A percentile compares a stretch with the other conserved stretches of the same genome.
Conservation (phyloP, 345 rosid genomes). For the Acer yangbiense region DNA sequence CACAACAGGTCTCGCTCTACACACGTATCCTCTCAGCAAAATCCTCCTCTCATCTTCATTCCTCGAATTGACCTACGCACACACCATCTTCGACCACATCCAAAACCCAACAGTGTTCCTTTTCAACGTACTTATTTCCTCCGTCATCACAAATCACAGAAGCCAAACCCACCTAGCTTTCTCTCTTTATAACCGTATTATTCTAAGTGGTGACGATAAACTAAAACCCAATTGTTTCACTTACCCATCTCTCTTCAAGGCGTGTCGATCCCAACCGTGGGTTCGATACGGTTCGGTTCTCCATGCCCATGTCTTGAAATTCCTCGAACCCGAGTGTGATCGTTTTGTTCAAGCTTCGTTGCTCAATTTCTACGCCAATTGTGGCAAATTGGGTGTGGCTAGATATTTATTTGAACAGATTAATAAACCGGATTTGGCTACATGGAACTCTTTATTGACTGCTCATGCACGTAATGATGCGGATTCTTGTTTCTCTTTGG, state of each 20-base stretch:
- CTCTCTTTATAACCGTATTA: slow-evolving; percentile 42
- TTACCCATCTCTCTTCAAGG: slow-evolving; percentile 71
- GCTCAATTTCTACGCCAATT: slow-evolving; percentile 55
- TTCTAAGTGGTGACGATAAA: slow-evolving; percentile 9
- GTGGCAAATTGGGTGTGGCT: slow-evolving; percentile 50
- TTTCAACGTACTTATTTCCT: slow-evolving; percentile 61
- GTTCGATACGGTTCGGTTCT: slow-evolving; percentile 48
- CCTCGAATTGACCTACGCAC: slow-evolving; percentile 40
- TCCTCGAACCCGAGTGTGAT: slow-evolving; percentile 47
- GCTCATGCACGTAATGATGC: slow-evolving; percentile 46
- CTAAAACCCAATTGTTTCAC: slow-evolving; percentile 55
- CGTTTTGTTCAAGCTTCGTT: slow-evolving; percentile 55
- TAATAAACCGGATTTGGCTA: slow-evolving; percentile 54
- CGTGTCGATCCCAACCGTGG: slow-evolving; percentile 46
- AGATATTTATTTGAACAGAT: slow-evolving; percentile 54
- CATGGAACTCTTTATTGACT: slow-evolving; percentile 62
- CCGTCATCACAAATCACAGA: slow-evolving; percentile 26
- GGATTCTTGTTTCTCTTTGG: slow-evolving; percentile 23
- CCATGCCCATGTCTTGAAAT: slow-evolving; percentile 60
- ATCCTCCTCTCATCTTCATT: slow-evolving; percentile 51
- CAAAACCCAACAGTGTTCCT: slow-evolving; percentile 55
- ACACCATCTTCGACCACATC: slow-evolving; percentile 52
- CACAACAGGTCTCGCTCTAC: slow-evolving; percentile 51
- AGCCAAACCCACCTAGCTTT: slow-evolving; percentile 42
- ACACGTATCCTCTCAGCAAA: slow-evolving; percentile 64